Evolutionary conservation across 106 monocot genomes (phyloP), one percentile per base, ranked within the genome.

Genomic region (Dendrobium officinale): DNA sequence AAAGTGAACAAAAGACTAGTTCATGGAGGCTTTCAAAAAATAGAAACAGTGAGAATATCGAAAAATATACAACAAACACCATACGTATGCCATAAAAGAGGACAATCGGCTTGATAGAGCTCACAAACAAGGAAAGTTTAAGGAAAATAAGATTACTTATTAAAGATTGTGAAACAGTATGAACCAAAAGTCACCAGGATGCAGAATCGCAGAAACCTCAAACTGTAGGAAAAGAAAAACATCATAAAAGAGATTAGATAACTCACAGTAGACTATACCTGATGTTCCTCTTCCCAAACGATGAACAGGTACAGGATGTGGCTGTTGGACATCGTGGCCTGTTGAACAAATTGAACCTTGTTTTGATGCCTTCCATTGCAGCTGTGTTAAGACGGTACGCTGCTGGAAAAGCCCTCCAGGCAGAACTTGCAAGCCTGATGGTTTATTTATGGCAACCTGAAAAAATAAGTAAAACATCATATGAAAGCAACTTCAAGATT

Each of bases 381-480:
- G 97, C 84, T 98, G 97, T 44, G 78, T 86, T 74, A 98, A 81
- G 79, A 94, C 95, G 73, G 98, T 99, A 37, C 92, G 85, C 77
- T 99, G 98, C 81, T 99, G 98, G 80, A 99, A 99, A 72, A 95
- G 89, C 54, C 98, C 95, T 81, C 95, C 95, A 54, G 98, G 92
- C 59, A 99, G 86, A 87, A 99, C 95, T 95, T 99, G 95, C 80
- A 99, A 78, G 19, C 95, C 98, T 77, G 95, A 93, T 73, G 95
- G 98, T 75, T 99, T 99, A 79, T 93, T 91, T 67, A 99, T 73
- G 37, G 87, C 98, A 82, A 95, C 77, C 97, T 97, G 78, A 74
- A 9, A 55, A 48, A 85, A 68, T 17, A 17, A 22, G 41, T 49
- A 27, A 74, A 74, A 26, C 2, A 44, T 75, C 9, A 7, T 75